phyloP scores from a whole-genome alignment of 164 flowering plant species.

The Berberis vulgaris region DNA sequence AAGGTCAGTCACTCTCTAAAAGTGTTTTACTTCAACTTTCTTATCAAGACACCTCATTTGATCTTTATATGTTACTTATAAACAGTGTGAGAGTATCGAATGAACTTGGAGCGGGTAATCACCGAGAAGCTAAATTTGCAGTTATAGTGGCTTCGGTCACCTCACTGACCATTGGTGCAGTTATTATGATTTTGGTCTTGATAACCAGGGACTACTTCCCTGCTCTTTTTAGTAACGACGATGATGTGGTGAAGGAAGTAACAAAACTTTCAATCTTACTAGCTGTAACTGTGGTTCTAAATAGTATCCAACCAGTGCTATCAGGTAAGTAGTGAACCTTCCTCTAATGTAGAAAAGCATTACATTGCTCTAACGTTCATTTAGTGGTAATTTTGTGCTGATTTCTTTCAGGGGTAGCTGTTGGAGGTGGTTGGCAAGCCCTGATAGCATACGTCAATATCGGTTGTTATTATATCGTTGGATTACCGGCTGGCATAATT shows the following conservation, averaged over 20 bases:
- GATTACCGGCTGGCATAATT: constrained; percentile 5
- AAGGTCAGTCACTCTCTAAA: constrained; percentile 26
- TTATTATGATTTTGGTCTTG: constrained; percentile 33
- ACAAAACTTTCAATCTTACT: constrained; percentile 35
- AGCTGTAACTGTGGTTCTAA: constrained; percentile 45
- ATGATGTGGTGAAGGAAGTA: constrained; percentile 35
- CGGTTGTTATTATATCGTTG: background rate
- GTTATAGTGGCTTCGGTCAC: constrained; percentile 44
- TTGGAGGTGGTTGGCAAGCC: constrained; percentile 64
- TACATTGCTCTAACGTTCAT: too few relatives aligned
- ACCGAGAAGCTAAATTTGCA: constrained; percentile 39
- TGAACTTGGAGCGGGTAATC: constrained; percentile 64
- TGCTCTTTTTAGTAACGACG: constrained; percentile 38
- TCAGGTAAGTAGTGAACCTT: constrained; percentile 10
- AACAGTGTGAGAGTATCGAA: constrained; percentile 64
- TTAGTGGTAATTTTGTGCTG: constrained; percentile 25
- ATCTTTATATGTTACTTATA: background rate
- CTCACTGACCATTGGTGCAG: constrained; percentile 41
- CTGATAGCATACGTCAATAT: constrained; percentile 46
- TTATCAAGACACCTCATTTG: background rate
- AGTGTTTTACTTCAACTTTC: background rate
- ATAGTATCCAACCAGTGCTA: constrained; percentile 63
- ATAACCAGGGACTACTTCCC: constrained; percentile 49
- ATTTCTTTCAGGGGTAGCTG: constrained; percentile 34
- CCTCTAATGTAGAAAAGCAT: too few relatives aligned